Base-by-base conservation (phyloP, 495 filamentous ascomycete genomes). In the Gamarada debralockiae region DNA sequence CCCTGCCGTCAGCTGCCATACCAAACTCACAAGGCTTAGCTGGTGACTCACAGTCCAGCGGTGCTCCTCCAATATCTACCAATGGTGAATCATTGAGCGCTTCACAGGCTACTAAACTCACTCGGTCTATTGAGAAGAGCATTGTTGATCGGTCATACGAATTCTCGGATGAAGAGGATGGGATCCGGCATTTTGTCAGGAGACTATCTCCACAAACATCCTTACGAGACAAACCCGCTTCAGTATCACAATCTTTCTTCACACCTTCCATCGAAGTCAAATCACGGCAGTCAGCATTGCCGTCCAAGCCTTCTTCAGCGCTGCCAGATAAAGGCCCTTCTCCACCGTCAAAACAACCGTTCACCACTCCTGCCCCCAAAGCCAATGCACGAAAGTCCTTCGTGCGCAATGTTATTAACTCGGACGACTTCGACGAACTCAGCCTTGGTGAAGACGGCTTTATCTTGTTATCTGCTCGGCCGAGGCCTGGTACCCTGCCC, bases 101-200 rank as follows among this genome's bases (percentile, higher is more conserved):
- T 51, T 12, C 23, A 21, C 23, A 14, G n/a, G 15, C 46, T 22
- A n/a, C 17, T 8, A 3, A 20, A 40, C 13, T 34, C 3, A 47
- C 10, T 17, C 27, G 9, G 40, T 37, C 49, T 3, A 66, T 69
- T 39, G 57, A 62, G 14, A 54, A 68, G 31, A 70, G 68, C 37
- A 21, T 47, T 7, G 24, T 67, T 13, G 67, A 71, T 47, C 58
- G 65, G 1, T 58, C 63, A 22, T 72, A 72, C 52, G 64, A 55
- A 7, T 72, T 74, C 47, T 74, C 71, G 0, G 71, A 74, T 42
- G 71, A 74, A 22, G 71, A 74, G 12, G 60, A 66, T 5, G 31
- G 24, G 4, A 1, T 39, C 7, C 13, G n/a, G 38, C 54, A 57
- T 3, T 13, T 61, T 14, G 40, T 66, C n/a, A 52, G 55, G n/a